A percentile compares a stretch with the other conserved stretches of the same genome.
These are phyloP conservation scores for Pseudocercospora macadamiae DNA, from an alignment of 2,329 filamentous ascomycete species.

Conservation along the genomic window DNA sequence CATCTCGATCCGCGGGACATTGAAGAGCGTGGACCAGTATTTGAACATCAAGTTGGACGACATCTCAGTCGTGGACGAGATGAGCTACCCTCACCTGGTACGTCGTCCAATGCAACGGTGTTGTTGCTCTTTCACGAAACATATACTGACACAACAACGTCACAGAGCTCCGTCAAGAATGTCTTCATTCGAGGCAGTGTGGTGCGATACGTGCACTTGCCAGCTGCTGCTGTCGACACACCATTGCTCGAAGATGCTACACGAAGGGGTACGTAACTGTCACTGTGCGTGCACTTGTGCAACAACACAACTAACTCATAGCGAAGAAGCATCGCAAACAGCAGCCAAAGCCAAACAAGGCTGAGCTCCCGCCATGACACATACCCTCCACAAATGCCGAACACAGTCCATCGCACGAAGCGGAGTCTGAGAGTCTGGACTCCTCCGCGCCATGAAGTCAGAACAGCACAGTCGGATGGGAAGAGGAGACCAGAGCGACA, in stretches of 20 bases:
- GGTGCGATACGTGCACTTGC: slow-evolving; percentile 88
- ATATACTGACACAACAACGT: not conserved
- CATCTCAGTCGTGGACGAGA: slow-evolving; percentile 86
- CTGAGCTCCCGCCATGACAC: slow-evolving; percentile 10
- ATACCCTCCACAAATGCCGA: not conserved
- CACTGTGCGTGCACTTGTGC: slow-evolving; percentile 3
- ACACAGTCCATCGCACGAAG: not conserved
- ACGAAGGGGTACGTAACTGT: slow-evolving; percentile 66
- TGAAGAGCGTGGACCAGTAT: slow-evolving; percentile 98
- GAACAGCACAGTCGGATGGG: not conserved
- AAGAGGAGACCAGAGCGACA: not conserved
- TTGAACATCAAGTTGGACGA: slow-evolving; percentile 99
- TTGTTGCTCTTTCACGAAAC: too few relatives aligned
- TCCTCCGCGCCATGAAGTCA: too few relatives aligned
- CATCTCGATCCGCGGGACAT: slow-evolving; percentile 90
- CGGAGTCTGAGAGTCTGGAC: too few relatives aligned
- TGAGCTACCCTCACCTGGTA: slow-evolving; percentile 92
- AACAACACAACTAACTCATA: not conserved
- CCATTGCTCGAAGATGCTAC: slow-evolving; percentile 89
- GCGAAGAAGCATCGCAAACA: slow-evolving; percentile 38
- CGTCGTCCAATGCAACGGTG: slow-evolving; percentile 31
- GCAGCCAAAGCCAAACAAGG: slow-evolving; percentile 40
- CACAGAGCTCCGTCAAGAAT: slow-evolving; percentile 80
- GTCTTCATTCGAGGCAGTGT: slow-evolving; percentile 94
- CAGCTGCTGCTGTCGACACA: slow-evolving; percentile 79